Base-by-base conservation (phyloP, 352 stramenopile species). In the Phytophthora sp. region DNA sequence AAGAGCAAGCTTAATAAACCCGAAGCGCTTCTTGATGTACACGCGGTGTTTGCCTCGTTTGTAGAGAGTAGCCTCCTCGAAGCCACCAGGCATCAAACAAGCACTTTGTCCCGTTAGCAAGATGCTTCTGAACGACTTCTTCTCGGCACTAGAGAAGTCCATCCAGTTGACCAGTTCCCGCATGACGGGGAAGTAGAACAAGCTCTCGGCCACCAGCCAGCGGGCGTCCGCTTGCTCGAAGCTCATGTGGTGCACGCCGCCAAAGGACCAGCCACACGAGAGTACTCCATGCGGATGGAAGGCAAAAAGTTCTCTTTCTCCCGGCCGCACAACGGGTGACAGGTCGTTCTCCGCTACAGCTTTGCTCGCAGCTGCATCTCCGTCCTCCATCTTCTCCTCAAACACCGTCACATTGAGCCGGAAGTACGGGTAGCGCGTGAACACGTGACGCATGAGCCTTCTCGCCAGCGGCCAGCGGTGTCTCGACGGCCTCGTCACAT, bases 51-150 rank as follows among this genome's bases (percentile, higher is more conserved):
- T 76, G 7, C 76, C 75, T 9, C 76, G 73, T 37, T 74, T 66
- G 46, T 86, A 96, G 13, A 98, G 54, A 21, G 93, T 97, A 6
- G 90, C 92, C 67, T 98, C 95, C 66, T 98, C 91, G 60, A 98
- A 97, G 28, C 94, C 95, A 15, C 95, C 95, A 0, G 93, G 93
- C 24, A 96, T 76, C 31, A 98, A 63, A 13, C 69, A 79, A 54
- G 89, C 53, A 69, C 89, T 94, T 32, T 79, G 60, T 4, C 71
- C 69, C 2, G 70, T 57, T 4, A 43, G 57, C 68, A 89, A 75
- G 28, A 91, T 46, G 13, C n/a, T 20, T 7, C 54, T 52, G 42
- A 91, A 82, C 5, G 63, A 76, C 0, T 18, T 5, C 60, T 84
- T 89, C 21, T 18, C 71, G 11, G 84, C 77, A 24, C 70, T 69